Evolutionary conservation across 306 rosid species (phyloP).

Genomic region (Quercus cerris): DNA sequence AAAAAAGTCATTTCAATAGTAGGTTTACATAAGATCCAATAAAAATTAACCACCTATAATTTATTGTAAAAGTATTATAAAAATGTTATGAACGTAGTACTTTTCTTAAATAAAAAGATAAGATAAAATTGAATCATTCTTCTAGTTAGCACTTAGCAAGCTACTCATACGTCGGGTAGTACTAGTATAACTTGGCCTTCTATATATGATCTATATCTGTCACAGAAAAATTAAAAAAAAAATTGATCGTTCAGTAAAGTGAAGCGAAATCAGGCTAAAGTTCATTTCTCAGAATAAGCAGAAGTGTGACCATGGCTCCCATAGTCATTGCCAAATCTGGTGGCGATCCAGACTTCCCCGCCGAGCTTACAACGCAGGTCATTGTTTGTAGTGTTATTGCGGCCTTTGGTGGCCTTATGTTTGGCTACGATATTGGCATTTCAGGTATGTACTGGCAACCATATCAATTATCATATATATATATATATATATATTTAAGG

Average conservation of each 20-base stretch:
- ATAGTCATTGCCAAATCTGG: not conserved
- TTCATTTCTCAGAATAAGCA: not conserved
- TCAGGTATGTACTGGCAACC: constrained; percentile 14
- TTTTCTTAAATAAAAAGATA: too few species aligned
- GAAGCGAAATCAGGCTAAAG: not conserved
- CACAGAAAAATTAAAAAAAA: not conserved
- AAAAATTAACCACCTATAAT: too few species aligned
- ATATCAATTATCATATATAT: not conserved
- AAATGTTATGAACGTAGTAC: accelerated
- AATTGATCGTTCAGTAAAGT: not conserved
- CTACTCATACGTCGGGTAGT: too few species aligned
- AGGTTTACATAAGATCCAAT: too few species aligned
- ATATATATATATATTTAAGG: too few species aligned
- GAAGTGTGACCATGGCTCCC: constrained; percentile 19
- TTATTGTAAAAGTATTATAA: too few species aligned
- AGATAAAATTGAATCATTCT: too few species aligned
- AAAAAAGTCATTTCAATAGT: too few species aligned
- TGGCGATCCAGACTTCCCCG: constrained; percentile 20
- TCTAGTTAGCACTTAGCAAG: too few species aligned
- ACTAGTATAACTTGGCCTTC: too few species aligned
- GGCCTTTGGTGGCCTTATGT: constrained; percentile 37
- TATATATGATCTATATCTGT: too few species aligned
- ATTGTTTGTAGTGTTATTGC: constrained; percentile 19
- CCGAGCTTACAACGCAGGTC: constrained; percentile 33
- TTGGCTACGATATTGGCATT: constrained; percentile 43